phyloP scores from a whole-genome alignment of 2,329 filamentous ascomycete genomes.

The Leptoxyphium fumago region DNA sequence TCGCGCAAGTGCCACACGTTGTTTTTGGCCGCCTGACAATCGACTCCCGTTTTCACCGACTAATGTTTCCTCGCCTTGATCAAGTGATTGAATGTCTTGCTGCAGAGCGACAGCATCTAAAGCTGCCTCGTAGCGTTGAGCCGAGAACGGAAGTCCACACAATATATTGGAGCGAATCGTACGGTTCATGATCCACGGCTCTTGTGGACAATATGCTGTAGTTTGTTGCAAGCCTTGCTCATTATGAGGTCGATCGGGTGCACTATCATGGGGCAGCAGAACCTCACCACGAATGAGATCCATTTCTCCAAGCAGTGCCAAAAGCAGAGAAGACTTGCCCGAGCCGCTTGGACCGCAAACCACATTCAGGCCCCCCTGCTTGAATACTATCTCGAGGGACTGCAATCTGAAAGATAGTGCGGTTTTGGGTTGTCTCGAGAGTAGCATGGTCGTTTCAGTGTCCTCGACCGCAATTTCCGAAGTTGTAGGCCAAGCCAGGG shows the following conservation, averaged over 20 bases:
- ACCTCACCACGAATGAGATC: conserved; percentile 63
- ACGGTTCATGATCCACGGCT: conserved; percentile 86
- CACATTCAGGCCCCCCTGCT: conserved; percentile 70
- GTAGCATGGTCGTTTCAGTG: not conserved
- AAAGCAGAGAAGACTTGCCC: conserved; percentile 81
- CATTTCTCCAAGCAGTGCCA: conserved; percentile 92
- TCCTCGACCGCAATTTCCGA: not conserved
- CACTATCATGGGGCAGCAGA: conserved; percentile 65
- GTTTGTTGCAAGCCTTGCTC: conserved; percentile 75
- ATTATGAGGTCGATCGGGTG: conserved; percentile 63
- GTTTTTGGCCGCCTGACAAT: conserved; percentile 32
- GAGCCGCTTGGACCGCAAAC: conserved; percentile 81
- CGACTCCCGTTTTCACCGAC: conserved; percentile 93
- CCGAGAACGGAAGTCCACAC: conserved; percentile 64
- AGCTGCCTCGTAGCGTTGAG: conserved; percentile 68
- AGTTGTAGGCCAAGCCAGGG: not conserved
- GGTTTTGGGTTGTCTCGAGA: not conserved
- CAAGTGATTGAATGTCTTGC: conserved; percentile 75
- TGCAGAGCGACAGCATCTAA: conserved; percentile 77
- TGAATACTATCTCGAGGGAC: conserved; percentile 42
- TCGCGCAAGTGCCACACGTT: conserved; percentile 31
- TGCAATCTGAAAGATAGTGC: not conserved
- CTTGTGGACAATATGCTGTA: conserved; percentile 85
- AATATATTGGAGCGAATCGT: conserved; percentile 88
- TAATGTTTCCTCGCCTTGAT: conserved; percentile 76